Evolutionary conservation across 257 asterid species (phyloP).

Genomic region (Cruciata laevipes): DNA sequence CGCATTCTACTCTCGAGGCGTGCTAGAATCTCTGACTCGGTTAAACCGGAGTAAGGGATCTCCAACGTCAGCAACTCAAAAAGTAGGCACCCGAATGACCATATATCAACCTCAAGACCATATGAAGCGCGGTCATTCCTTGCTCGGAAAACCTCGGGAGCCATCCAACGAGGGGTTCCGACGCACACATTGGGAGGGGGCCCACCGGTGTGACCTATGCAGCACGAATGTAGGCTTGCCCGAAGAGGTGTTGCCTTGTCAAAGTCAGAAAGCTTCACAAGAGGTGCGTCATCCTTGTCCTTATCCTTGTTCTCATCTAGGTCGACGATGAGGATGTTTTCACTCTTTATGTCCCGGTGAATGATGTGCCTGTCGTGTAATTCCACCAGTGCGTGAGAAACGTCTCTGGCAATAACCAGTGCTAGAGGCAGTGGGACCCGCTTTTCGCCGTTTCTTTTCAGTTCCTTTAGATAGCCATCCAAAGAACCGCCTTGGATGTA

Average conservation of each 20-base stretch:
- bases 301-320: conserved; percentile 39
- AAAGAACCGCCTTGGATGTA: conserved; percentile 85
- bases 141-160: conserved; percentile 69
- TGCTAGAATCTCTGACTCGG: conserved; percentile 47
- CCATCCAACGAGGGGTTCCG: conserved; percentile 99
- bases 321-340: conserved; percentile 73
- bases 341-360: conserved; percentile 90
- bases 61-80: conserved; percentile 66
- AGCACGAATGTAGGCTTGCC: conserved; percentile 71
- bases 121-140: conserved; percentile 30
- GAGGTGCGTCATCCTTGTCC: conserved; percentile 48
- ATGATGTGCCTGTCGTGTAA: conserved; percentile 66
- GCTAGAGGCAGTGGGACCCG: conserved; percentile 42
- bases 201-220: conserved; percentile 76
- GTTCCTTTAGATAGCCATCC: conserved; percentile 63
- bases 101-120: conserved; percentile 78
- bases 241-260: conserved; percentile 82
- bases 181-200: conserved; percentile 82
- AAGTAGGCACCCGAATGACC: conserved; percentile 90
- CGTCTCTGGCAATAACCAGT: conserved; percentile 64
- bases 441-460: conserved; percentile 48
- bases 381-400: conserved; percentile 64
- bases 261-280: conserved; percentile 84
- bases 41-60: conserved; percentile 50
- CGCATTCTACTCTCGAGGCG: conserved; percentile 38